These are phyloP conservation scores for Oemleria cerasiformis DNA, from an alignment of 306 rosid genomes.

Conservation along the genomic window DNA sequence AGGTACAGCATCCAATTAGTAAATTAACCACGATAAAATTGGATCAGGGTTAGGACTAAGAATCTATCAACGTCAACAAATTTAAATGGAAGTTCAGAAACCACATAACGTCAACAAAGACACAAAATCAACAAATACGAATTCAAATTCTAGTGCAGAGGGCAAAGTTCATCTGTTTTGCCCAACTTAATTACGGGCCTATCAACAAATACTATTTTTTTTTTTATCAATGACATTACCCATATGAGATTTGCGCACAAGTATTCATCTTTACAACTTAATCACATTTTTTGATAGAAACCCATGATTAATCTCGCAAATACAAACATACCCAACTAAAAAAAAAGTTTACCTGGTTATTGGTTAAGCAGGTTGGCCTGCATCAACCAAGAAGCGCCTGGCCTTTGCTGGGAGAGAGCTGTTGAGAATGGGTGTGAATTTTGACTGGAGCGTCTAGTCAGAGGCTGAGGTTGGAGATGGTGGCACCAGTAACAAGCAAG, in stretches of 20 bases:
- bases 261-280: not conserved
- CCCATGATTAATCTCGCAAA: not conserved
- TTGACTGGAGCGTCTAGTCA: not conserved
- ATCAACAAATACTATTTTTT: too few relatives aligned
- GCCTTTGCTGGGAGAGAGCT: not conserved
- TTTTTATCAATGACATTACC: not conserved
- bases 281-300: not conserved
- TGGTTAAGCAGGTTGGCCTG: not conserved
- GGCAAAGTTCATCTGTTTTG: too few relatives aligned
- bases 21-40: too few relatives aligned
- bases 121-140: not conserved
- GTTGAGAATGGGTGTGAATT: not conserved
- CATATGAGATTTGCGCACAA: slow-evolving; percentile 5
- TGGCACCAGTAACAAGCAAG: not conserved
- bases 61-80: not conserved
- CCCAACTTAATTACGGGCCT: too few relatives aligned
- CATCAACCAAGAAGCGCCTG: slow-evolving; percentile 2
- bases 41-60: not conserved
- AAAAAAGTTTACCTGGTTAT: not conserved
- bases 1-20: not conserved
- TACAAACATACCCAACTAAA: not conserved
- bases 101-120: not conserved
- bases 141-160: too few relatives aligned
- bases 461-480: not conserved
- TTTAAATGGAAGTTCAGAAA: not conserved